Base-by-base conservation (phyloP, 768 basidiomycete species). In the Mycena maculata region DNA sequence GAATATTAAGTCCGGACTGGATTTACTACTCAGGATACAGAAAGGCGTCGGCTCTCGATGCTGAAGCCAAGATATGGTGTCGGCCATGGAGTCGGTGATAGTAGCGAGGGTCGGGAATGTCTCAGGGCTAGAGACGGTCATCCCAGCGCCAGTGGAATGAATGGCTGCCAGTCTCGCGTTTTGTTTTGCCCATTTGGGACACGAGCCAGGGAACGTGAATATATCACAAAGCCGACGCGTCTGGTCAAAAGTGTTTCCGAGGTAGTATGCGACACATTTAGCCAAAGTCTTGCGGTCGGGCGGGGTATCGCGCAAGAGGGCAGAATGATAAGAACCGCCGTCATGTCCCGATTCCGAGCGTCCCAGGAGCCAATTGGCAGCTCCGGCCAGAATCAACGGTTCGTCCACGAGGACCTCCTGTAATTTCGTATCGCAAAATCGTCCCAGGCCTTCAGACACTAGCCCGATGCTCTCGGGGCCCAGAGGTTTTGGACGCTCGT, bases 101-200 rank as follows among this genome's bases (percentile, higher is more conserved):
- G 36, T 53, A 2, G 52, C 31, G 33, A 36, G 52, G 9, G 18
- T 47, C 10, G 45, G 9, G 22, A n/a, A 47, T 22, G 20, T 23
- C 22, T 22, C n/a, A 5, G 45, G 33, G 13, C 33, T 7, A 36
- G 33, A 47, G 45, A 47, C n/a, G 45, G 20, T 23, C n/a, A 23
- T 11, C 10, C 45, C 22, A 23, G n/a, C 23, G 12, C 22, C 31
- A 22, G 31, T 38, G 31, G 52, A 33, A 36, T 53, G 52, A 31
- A 53, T n/a, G 5, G 7, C 25, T 25, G 25, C 55, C 6, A 56
- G 27, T 27, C 15, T 41, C n/a, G 55, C 55, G 31, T 27, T 42
- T 12, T 56, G 38, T 22, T 18, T 56, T 18, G 55, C 55, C 55
- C 55, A 56, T 25, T 25, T 44, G 18, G 55, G 55, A 42, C 23